Evolutionary conservation across 169 alveolate species (phyloP).

Genomic region (Plasmodium relictum): DNA sequence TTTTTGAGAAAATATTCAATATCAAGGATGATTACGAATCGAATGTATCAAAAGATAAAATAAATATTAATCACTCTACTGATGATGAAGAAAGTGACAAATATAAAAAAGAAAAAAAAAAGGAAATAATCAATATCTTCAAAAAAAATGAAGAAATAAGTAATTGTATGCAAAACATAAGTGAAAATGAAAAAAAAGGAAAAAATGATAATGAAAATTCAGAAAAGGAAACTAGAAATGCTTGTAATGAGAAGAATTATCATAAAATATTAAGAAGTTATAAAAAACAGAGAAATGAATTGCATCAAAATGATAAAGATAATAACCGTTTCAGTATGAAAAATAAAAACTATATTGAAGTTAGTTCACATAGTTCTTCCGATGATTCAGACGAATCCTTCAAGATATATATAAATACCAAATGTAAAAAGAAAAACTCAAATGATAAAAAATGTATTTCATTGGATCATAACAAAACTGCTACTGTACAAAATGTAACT

Average conservation of each 20-base stretch:
- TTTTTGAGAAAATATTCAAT: constrained; percentile 50
- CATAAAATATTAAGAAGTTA: constrained; percentile 53
- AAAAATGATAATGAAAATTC: not conserved
- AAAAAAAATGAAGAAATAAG: not conserved
- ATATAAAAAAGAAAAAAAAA: not conserved
- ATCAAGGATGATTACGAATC: constrained; percentile 5
- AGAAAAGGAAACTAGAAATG: not conserved
- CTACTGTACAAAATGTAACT: not conserved
- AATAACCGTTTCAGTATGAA: not conserved
- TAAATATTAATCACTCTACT: not conserved
- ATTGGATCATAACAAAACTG: not conserved
- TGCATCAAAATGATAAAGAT: constrained; percentile 12
- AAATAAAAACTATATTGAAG: constrained; percentile 11
- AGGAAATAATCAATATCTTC: not conserved
- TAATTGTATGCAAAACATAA: not conserved
- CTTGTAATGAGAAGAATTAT: constrained; percentile 16
- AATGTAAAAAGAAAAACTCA: constrained; percentile 15
- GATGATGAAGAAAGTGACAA: not conserved
- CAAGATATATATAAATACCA: constrained; percentile 30
- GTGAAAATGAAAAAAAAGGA: not conserved
- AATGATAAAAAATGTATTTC: constrained; percentile 9
- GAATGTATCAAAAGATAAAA: not conserved
- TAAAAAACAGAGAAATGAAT: not conserved
- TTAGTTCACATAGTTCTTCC: constrained; percentile 16
- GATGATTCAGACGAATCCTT: constrained; percentile 61